Conservation (phyloP, 2,329 filamentous ascomycete genomes). For the Exophiala sp. region DNA sequence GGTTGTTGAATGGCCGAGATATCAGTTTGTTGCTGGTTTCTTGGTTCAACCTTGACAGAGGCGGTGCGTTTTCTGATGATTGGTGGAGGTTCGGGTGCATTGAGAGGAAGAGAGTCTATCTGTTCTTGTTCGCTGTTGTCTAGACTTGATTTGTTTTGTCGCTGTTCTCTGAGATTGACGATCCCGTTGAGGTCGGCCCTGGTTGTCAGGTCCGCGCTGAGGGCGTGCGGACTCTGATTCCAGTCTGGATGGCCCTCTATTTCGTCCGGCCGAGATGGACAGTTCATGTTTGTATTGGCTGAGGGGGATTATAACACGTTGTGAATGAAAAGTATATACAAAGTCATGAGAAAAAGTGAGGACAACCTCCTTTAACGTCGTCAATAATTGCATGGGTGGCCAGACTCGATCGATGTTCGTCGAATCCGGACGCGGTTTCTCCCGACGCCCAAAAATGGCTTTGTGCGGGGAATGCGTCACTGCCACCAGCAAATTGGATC, state of each 20-base stretch:
- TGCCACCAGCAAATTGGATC: too few relatives aligned
- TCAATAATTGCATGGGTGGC: too few relatives aligned
- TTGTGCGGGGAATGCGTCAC: too few relatives aligned
- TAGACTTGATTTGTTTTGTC: constrained; percentile 35
- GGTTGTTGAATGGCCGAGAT: constrained; percentile 19
- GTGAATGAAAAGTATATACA: too few relatives aligned
- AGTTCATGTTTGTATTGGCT: constrained; percentile 53
- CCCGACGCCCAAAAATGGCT: too few relatives aligned
- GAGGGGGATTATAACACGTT: too few relatives aligned
- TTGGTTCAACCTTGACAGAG: constrained; percentile 16
- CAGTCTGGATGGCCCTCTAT: constrained; percentile 50
- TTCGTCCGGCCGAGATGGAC: constrained; percentile 60
- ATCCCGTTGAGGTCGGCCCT: constrained; percentile 60
- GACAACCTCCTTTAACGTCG: too few relatives aligned
- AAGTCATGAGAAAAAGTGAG: too few relatives aligned
- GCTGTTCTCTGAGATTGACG: constrained; percentile 54
- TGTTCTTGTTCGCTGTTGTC: constrained; percentile 16
- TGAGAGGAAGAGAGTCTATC: constrained; percentile 1
- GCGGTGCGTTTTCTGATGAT: background rate
- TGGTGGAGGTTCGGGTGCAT: constrained; percentile 5
- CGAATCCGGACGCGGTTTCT: too few relatives aligned
- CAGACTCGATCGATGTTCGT: too few relatives aligned
- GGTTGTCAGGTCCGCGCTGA: constrained; percentile 60
- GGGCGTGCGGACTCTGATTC: constrained; percentile 59
- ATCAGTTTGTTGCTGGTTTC: constrained; percentile 1